These are phyloP conservation scores for Cryptococcus maquisensis DNA, from an alignment of 1,284 basidiomycete species.

Conservation along the genomic window DNA sequence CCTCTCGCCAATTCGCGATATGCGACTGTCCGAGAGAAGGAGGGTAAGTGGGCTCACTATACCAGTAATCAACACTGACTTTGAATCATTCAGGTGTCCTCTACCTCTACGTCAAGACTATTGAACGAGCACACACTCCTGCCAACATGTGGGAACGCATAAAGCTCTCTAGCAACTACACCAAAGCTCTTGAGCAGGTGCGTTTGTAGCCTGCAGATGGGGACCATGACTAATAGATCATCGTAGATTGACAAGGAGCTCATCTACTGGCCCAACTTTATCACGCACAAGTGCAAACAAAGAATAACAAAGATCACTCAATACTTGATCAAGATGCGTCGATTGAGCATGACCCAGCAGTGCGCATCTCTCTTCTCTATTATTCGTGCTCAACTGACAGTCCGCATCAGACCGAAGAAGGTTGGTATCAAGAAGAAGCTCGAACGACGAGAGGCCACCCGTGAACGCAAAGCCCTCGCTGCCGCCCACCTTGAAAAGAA, in stretches of 20 bases:
- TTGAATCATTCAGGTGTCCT: slow-evolving; percentile 60
- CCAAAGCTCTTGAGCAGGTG: slow-evolving; percentile 89
- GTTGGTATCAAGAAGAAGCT: slow-evolving; percentile 96
- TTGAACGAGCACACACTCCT: slow-evolving; percentile 92
- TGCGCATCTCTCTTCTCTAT: slow-evolving; percentile 48
- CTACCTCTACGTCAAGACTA: slow-evolving; percentile 97
- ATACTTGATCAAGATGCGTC: slow-evolving; percentile 96
- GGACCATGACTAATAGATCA: neutral
- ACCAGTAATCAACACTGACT: neutral
- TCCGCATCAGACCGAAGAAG: slow-evolving; percentile 70
- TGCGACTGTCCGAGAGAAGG: slow-evolving; percentile 92
- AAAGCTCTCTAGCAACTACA: slow-evolving; percentile 88
- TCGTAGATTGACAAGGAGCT: slow-evolving; percentile 86
- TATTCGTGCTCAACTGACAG: neutral
- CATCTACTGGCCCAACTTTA: slow-evolving; percentile 96
- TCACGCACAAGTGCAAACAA: slow-evolving; percentile 98
- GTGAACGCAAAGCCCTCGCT: slow-evolving; percentile 92
- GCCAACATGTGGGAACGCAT: slow-evolving; percentile 97
- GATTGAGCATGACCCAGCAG: slow-evolving; percentile 83
- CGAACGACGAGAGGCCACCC: slow-evolving; percentile 85
- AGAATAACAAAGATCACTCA: slow-evolving; percentile 98
- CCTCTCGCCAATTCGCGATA: slow-evolving; percentile 95
- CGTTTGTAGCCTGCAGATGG: slow-evolving; percentile 11
- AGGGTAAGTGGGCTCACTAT: slow-evolving; percentile 58
- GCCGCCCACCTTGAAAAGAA: slow-evolving; percentile 90